Evolutionary conservation across 768 basidiomycete genomes (phyloP), one percentile per base, ranked within the genome.

Genomic region (Amanita molliuscula): DNA sequence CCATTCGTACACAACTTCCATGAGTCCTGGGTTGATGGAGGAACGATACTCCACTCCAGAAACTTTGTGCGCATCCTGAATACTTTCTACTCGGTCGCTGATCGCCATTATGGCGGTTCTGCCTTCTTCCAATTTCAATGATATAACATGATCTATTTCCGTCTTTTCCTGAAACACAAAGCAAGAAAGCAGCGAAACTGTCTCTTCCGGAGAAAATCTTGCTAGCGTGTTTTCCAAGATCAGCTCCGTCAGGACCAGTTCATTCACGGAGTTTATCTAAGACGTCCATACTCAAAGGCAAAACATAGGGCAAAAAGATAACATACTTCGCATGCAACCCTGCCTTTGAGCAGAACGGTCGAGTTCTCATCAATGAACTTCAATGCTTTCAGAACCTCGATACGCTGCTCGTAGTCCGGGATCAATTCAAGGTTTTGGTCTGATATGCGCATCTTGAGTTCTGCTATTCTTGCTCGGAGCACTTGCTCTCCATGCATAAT

Each of bases 91-190:
- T 20, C 82, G 73, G 37, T 93, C 87, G 20, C 79, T 84, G 51
- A 97, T 88, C 4, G 72, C 74, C 47, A 82, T 58, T 50, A 99
- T 90, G 10, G 80, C 78, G 15, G 84, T 83, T 40, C 88, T 73
- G 11, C 95, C 96, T 58, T 79, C 75, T 63, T 87, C 77, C 15
- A 99, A 72, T 60, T 84, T 85, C 9, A 81, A 75, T 9, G 91
- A 82, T 46, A 99, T 74, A 2, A 75, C 64, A 18, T 96, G 94
- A 56, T 94, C 90, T 6, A 82, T 73, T 6, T 96, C 92, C 11
- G 93, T 92, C 69, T 96, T 98, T 63, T 99, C 96, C 64, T 98
- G 96, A 66, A 99, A 99, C 36, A 99, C 86, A 62, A 99, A 98
- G 61, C 88, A 88, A 3, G 95, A 97, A 4, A 99, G 75, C 23